These are phyloP conservation scores for Colletotrichum lini DNA, from an alignment of 2,329 filamentous ascomycete genomes.

Conservation along the genomic window DNA sequence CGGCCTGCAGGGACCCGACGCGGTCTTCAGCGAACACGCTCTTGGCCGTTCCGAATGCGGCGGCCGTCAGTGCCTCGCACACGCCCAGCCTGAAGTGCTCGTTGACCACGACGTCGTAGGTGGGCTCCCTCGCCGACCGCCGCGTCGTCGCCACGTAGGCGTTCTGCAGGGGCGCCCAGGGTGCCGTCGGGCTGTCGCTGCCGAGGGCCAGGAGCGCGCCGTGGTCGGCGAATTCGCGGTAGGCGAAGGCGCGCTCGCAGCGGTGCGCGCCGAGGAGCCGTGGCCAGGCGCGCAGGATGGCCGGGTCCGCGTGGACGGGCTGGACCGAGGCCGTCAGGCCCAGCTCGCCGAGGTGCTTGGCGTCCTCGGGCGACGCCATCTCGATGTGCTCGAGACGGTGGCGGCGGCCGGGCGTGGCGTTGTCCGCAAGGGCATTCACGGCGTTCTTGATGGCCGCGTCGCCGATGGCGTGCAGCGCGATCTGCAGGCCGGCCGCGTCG, in stretches of 20 bases:
- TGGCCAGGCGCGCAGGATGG: slow-evolving; percentile 70
- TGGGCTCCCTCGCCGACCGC: slow-evolving; percentile 61
- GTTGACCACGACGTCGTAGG: slow-evolving; percentile 58
- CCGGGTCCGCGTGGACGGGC: slow-evolving; percentile 66
- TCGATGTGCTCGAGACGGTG: slow-evolving; percentile 73
- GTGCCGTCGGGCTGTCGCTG: slow-evolving; percentile 67
- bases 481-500: slow-evolving; percentile 64
- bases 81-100: slow-evolving; percentile 62
- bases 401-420: slow-evolving; percentile 56
- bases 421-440: slow-evolving; percentile 61
- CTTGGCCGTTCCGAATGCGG: slow-evolving; percentile 63
- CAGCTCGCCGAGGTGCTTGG: slow-evolving; percentile 62
- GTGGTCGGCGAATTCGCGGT: slow-evolving; percentile 67
- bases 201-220: slow-evolving; percentile 66
- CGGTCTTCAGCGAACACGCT: slow-evolving; percentile 64
- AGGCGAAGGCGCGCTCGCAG: slow-evolving; percentile 68
- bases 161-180: slow-evolving; percentile 63
- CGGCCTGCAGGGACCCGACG: slow-evolving; percentile 62
- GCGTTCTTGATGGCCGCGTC: slow-evolving; percentile 66
- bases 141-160: slow-evolving; percentile 67
- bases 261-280: slow-evolving; percentile 63
- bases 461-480: slow-evolving; percentile 72
- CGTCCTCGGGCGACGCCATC: slow-evolving; percentile 64
- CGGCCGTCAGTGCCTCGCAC: slow-evolving; percentile 63
- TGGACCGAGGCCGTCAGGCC: slow-evolving; percentile 67